Evolutionary conservation across 163 green algal species (phyloP), one percentile per base, ranked within the genome.

Genomic region (Coccomyxa subellipsoidea): DNA sequence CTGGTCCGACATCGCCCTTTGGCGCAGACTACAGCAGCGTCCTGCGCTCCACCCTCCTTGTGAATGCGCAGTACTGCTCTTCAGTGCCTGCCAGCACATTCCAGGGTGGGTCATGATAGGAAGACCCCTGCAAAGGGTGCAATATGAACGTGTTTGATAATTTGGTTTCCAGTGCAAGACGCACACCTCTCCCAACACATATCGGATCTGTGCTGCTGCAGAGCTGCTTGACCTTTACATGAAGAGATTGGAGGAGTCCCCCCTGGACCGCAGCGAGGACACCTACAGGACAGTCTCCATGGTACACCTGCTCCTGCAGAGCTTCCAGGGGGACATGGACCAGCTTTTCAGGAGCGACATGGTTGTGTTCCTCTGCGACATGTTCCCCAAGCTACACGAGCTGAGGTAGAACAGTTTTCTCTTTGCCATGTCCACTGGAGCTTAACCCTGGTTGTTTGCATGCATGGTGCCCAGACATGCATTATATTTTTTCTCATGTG

Each of bases 41-140:
- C 34, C 84, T 90, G 77, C 84, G 84, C 27, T 80, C 36, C 37
- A 75, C 85, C 34, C 72, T 90, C 54, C 80, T 90, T 34, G 31
- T 71, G 7, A 54, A 75, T 34, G 76, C 84, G 2, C 27, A 77
- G 7, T 90, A 90, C 78, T 86, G 83, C n/a, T 76, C 79, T 27
- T 73, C 69, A 40, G 76, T 81, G 37, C 77, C 23, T 27, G 36
- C 54, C 2, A 37, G 21, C 4, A 76, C 39, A 38, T 88, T 85
- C 54, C 81, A 84, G 29, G 59, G 81, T 85, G 53, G 15, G 69
- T 37, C 69, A 38, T 54, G 39, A 54, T 10, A 59, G 23, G 21
- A 59, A 21, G 15, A 7, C 47, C 3, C 4, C 15, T 23, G 4
- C 47, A 59, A 27, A 8, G 21, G n/a, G n/a, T n/a, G n/a, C n/a